These are phyloP conservation scores for Dothistroma pini DNA, from an alignment of 2,329 filamentous ascomycete genomes.

Conservation along the genomic window DNA sequence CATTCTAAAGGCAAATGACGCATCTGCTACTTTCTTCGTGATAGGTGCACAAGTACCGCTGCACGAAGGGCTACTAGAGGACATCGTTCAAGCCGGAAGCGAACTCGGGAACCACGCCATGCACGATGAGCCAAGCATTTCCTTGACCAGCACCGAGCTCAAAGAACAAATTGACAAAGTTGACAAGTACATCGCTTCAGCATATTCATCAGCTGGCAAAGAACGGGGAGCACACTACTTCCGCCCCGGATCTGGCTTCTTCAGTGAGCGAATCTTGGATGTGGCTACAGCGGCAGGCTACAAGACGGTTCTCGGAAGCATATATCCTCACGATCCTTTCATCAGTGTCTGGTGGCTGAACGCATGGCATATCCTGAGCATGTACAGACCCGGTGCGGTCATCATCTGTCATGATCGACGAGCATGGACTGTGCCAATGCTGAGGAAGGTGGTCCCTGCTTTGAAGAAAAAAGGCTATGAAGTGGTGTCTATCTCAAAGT, in stretches of 20 bases:
- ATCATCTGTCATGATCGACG: constrained; percentile 84
- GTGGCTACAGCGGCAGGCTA: constrained; percentile 62
- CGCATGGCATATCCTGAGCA: constrained; percentile 73
- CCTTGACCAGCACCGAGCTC: constrained; percentile 58
- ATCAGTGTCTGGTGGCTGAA: constrained; percentile 67
- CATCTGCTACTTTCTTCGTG: constrained; percentile 80
- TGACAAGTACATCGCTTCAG: constrained; percentile 55
- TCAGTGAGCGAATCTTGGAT: constrained; percentile 65
- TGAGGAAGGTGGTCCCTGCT: constrained; percentile 67
- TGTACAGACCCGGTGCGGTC: constrained; percentile 71
- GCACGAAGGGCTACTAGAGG: constrained; percentile 46
- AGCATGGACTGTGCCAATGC: constrained; percentile 78
- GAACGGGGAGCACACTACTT: constrained; percentile 63
- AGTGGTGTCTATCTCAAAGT: constrained; percentile 66
- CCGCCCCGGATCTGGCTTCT: constrained; percentile 80
- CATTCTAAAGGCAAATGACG: constrained; percentile 61
- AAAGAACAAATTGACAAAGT: constrained; percentile 62
- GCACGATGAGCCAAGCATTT: constrained; percentile 73
- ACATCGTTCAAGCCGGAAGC: constrained; percentile 52
- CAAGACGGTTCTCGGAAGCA: constrained; percentile 71
- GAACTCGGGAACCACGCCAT: constrained; percentile 83
- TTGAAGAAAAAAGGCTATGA: constrained; percentile 65
- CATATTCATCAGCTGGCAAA: constrained; percentile 47
- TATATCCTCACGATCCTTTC: constrained; percentile 92
- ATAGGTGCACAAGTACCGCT: constrained; percentile 72